Conservation (phyloP, 805 yeast genomes). For the Jamesozyma spencerorum region DNA sequence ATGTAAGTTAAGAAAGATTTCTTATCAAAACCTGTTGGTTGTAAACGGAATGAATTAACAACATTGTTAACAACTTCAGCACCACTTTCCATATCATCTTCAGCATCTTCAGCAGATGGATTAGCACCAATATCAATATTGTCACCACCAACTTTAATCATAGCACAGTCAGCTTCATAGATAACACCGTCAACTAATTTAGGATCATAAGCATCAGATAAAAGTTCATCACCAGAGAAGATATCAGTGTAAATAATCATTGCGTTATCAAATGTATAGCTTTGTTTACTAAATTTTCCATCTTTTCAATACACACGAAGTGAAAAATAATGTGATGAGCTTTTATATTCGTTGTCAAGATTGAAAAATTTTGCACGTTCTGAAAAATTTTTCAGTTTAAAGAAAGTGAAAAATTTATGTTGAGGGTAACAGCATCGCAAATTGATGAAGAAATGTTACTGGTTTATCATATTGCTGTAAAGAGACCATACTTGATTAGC, state of each 20-base stretch:
- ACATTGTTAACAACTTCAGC: conserved; percentile 93
- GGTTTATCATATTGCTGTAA: neutral
- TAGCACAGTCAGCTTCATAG: conserved; percentile 92
- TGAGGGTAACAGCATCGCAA: neutral
- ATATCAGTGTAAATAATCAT: conserved; percentile 55
- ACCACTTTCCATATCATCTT: conserved; percentile 73
- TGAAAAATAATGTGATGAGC: too few relatives aligned
- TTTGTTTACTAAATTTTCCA: too few relatives aligned
- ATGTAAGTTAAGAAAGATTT: conserved; percentile 93
- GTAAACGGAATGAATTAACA: conserved; percentile 97
- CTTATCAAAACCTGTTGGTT: conserved; percentile 93
- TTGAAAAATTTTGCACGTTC: too few relatives aligned
- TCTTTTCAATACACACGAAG: too few relatives aligned
- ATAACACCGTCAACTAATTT: conserved; percentile 82
- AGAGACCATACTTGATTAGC: conserved; percentile 13
- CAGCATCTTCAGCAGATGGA: conserved; percentile 97
- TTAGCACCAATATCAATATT: conserved; percentile 98
- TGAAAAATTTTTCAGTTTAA: neutral
- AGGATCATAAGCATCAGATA: conserved; percentile 94
- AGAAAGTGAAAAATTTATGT: neutral
- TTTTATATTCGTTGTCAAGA: neutral
- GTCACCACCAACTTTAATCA: conserved; percentile 83
- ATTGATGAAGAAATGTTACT: neutral
- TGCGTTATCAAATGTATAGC: neutral
- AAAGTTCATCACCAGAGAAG: conserved; percentile 88